These are phyloP conservation scores for Coemansia sp. DNA, from an alignment of 192 early-diverging fungal species.

Conservation along the genomic window DNA sequence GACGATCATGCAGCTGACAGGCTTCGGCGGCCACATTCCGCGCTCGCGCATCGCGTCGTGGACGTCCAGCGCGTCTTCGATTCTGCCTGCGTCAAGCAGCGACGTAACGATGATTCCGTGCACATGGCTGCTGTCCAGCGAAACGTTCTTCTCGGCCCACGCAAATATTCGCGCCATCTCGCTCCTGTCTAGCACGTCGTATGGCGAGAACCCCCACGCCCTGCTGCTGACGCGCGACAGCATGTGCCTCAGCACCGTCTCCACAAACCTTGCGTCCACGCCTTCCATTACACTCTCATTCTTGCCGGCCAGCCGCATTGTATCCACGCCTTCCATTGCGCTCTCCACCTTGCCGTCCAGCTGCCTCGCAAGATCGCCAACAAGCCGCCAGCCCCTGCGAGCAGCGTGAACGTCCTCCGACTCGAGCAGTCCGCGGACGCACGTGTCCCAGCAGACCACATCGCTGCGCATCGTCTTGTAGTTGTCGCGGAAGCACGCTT, in stretches of 20 bases:
- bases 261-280: conserved; percentile 25
- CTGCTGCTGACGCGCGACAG: conserved; percentile 10
- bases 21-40: conserved; percentile 27
- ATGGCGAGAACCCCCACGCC: background rate
- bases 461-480: conserved; percentile 12
- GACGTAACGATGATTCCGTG: conserved; percentile 23
- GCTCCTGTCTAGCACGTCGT: conserved; percentile 9
- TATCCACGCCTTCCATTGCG: conserved; percentile 5
- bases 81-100: conserved; percentile 13
- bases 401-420: conserved; percentile 9
- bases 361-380: conserved; percentile 20
- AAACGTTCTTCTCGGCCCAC: conserved; percentile 24
- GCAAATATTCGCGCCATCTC: conserved; percentile 8
- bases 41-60: conserved; percentile 20
- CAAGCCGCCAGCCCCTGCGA: conserved; percentile 28
- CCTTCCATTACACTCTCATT: background rate
- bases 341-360: background rate
- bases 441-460: conserved; percentile 37
- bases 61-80: conserved; percentile 27
- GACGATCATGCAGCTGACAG: conserved; percentile 46
- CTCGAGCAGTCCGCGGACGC: conserved; percentile 27
- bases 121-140: conserved; percentile 12
- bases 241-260: conserved; percentile 27
- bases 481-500: conserved; percentile 17
- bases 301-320: background rate